These are phyloP conservation scores for Clathrus columnatus DNA, from an alignment of 768 basidiomycete species.

Conservation along the genomic window DNA sequence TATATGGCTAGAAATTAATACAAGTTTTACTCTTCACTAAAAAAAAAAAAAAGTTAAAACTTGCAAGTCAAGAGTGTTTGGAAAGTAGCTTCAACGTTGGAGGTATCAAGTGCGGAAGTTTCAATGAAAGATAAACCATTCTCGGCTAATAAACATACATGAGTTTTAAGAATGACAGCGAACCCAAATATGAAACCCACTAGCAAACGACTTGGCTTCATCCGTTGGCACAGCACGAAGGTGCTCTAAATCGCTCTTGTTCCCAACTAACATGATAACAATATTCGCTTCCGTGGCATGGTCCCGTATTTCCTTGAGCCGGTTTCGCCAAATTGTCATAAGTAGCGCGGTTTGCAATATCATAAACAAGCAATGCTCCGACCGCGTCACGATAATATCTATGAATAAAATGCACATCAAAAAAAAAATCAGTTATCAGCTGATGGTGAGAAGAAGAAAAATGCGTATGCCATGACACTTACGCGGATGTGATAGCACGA, in stretches of 20 bases:
- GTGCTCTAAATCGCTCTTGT: conserved; percentile 99
- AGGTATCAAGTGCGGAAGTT: conserved; percentile 99
- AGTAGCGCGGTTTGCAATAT: conserved; percentile 89
- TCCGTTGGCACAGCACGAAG: conserved; percentile 93
- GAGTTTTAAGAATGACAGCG: conserved; percentile 26
- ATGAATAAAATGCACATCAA: conserved; percentile 8
- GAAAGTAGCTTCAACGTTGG: conserved; percentile 96
- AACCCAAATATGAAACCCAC: no score
- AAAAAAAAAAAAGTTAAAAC: no score
- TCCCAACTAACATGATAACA: conserved; percentile 93
- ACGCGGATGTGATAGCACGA: conserved; percentile 96
- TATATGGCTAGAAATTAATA: no score
- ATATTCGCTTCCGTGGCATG: conserved; percentile 92
- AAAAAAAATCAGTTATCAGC: no score
- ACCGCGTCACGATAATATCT: conserved; percentile 98
- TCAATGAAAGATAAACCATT: conserved; percentile 93
- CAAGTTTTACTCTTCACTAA: no score
- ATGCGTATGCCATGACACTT: no score
- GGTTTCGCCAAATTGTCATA: conserved; percentile 90
- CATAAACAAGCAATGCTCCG: conserved; percentile 87
- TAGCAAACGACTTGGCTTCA: conserved; percentile 86
- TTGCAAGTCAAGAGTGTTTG: conserved; percentile 86
- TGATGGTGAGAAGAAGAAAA: no score
- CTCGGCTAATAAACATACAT: conserved; percentile 49
- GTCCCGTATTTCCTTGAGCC: conserved; percentile 95